Evolutionary conservation across 805 yeast genomes (phyloP), one percentile per base, ranked within the genome.

Genomic region (Schwanniomyces vanrijiae): DNA sequence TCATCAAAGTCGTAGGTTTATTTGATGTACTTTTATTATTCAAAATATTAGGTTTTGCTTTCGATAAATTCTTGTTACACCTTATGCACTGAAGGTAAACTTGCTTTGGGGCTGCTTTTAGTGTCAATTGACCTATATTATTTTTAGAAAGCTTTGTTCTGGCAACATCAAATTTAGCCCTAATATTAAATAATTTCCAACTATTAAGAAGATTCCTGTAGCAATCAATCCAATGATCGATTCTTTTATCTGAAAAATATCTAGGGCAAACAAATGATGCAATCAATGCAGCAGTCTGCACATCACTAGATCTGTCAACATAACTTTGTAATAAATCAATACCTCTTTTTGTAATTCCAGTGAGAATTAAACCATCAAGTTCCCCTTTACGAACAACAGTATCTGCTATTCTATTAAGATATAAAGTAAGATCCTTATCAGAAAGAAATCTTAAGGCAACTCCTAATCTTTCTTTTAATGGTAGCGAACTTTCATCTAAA

Each of bases 341-440:
- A 0, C 96, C 95, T 44, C 80, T 72, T 0, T 92, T 90, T 0
- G 97, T 90, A 22, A 92, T 78, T n/a, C 99, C 99, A 0, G 97
- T 90, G 40, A 92, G 68, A 14, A 91, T 82, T 37, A 92, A 71
- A 1, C 98, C 98, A 64, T 92, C 98, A 26, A 92, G 72, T 53
- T 92, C 96, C 5, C 99, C 99, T 45, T 80, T 74, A 2, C 69
- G 65, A 10, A 88, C 84, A 2, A 88, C 96, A 2, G 81, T 75
- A 8, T 84, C 83, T 0, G 92, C 83, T 0, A 91, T 74, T 37
- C 86, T 68, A 45, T 82, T 80, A 54, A 92, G 71, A 64, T 88
- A 92, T 9, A 81, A 76, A 5, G 84, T 80, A 52, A 92, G 70
- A 53, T 88, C 96, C 40, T 81, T 76, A 60, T 90, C 97, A 1